A percentile compares a stretch with the other conserved stretches of the same genome.
Evolutionary conservation across 139 green algal genomes (phyloP).

Genomic region (Chlamydomonas sp.): DNA sequence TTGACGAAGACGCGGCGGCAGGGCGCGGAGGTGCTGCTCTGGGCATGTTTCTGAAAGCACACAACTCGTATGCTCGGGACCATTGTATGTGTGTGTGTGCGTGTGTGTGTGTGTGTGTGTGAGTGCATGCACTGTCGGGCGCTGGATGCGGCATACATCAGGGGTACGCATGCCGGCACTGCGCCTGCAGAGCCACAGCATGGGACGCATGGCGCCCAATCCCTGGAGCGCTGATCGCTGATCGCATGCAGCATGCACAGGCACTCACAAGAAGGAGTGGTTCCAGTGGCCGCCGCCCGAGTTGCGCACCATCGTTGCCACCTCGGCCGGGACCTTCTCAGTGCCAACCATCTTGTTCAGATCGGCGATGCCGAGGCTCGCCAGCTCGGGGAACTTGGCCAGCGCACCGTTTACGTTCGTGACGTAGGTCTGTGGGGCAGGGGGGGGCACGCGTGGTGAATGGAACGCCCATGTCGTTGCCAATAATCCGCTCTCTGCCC

Average conservation of each 20-base stretch:
- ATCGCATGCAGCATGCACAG: not conserved
- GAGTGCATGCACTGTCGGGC: too few species aligned
- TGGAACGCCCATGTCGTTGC: conserved; percentile 18
- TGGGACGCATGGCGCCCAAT: too few species aligned
- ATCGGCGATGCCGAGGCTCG: conserved; percentile 37
- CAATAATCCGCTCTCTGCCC: not conserved
- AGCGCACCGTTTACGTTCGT: conserved; percentile 71
- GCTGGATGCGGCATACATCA: not conserved
- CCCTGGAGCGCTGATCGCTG: too few species aligned
- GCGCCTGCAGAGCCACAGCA: not conserved
- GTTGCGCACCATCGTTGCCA: conserved; percentile 59
- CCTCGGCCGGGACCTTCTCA: conserved; percentile 43
- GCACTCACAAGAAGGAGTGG: conserved; percentile 54
- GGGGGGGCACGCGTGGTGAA: conserved; percentile 36
- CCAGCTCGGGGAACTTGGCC: conserved; percentile 57
- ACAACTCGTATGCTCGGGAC: too few species aligned
- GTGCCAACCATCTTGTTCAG: conserved; percentile 48
- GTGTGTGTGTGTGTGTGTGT: too few species aligned
- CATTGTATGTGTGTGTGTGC: too few species aligned
- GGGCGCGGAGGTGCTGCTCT: too few species aligned
- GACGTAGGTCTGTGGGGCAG: conserved; percentile 49
- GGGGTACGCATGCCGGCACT: too few species aligned
- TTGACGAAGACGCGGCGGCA: too few species aligned
- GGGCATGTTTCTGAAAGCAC: too few species aligned
- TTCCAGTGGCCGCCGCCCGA: conserved; percentile 52